Conservation (phyloP, 129 eudicot genomes). For the Saposhnikovia divaricata region DNA sequence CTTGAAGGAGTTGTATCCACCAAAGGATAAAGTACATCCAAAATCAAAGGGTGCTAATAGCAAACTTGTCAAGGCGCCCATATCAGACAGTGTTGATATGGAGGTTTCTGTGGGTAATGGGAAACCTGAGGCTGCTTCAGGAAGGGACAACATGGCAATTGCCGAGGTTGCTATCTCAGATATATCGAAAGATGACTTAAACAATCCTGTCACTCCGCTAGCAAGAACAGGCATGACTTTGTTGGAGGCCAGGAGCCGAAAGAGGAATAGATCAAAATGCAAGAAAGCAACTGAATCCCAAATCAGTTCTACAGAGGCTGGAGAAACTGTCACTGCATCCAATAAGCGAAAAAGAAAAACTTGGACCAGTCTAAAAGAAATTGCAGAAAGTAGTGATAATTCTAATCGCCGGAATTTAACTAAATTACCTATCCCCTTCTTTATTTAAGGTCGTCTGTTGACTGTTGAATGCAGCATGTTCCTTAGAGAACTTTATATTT, state of each 20-base stretch:
- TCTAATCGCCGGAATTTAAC: slow-evolving; percentile 23
- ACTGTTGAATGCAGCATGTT: background rate
- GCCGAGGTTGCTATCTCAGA: slow-evolving; percentile 15
- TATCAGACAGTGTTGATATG: background rate
- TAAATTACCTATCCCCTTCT: slow-evolving; percentile 40
- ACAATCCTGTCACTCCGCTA: slow-evolving; percentile 34
- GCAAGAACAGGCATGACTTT: slow-evolving; percentile 27
- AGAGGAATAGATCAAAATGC: slow-evolving; percentile 44
- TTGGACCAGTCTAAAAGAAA: slow-evolving; percentile 80
- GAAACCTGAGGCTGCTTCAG: slow-evolving; percentile 11
- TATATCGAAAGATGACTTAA: slow-evolving; percentile 11
- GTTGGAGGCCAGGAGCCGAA: slow-evolving; percentile 51
- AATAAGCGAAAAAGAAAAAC: slow-evolving; percentile 54
- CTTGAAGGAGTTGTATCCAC: slow-evolving; percentile 42
- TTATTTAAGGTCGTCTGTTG: slow-evolving; percentile 8
- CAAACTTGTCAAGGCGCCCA: background rate
- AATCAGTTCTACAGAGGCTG: slow-evolving; percentile 25
- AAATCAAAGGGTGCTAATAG: slow-evolving; percentile 14
- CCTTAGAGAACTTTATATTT: background rate
- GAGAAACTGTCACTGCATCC: slow-evolving; percentile 26
- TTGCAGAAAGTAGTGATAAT: slow-evolving; percentile 38
- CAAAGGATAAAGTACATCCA: slow-evolving; percentile 27
- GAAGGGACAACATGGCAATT: background rate
- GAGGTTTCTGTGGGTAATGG: background rate
- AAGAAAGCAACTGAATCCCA: slow-evolving; percentile 38